Conservation (phyloP, 805 yeast genomes). For the Helenozyma baotianmanensis region DNA sequence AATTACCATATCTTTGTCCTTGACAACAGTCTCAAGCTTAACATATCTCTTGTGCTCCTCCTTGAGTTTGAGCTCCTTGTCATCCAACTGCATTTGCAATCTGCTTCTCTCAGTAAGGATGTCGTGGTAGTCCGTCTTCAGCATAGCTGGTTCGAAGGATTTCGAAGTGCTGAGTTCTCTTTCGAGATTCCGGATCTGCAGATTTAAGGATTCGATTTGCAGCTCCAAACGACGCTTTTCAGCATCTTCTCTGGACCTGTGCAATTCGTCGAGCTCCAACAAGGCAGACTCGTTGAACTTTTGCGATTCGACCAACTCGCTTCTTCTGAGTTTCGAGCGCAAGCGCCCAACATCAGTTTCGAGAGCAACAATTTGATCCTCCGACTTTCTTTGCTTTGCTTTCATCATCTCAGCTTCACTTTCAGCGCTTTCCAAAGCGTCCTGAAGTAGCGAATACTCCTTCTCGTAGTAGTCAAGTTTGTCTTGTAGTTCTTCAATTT, state of each 20-base stretch:
- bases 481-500: slow-evolving; percentile 20
- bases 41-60: slow-evolving; percentile 15
- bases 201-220: slow-evolving; percentile 33
- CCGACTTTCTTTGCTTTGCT: slow-evolving; percentile 10
- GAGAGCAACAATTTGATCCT: slow-evolving; percentile 17
- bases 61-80: slow-evolving; percentile 15
- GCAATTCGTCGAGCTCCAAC: slow-evolving; percentile 20
- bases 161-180: slow-evolving; percentile 32
- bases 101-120: slow-evolving; percentile 28
- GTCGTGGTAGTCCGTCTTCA: slow-evolving; percentile 12
- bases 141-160: slow-evolving; percentile 9
- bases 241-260: slow-evolving; percentile 17
- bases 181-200: slow-evolving; percentile 31
- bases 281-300: slow-evolving; percentile 17
- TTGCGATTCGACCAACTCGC: slow-evolving; percentile 13
- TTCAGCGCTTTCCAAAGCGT: slow-evolving; percentile 20
- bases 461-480: slow-evolving; percentile 24
- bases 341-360: slow-evolving; percentile 27
- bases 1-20: slow-evolving; percentile 34
- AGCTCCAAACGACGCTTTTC: slow-evolving; percentile 19
- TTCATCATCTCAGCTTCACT: slow-evolving; percentile 21
- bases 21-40: slow-evolving; percentile 16
- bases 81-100: slow-evolving; percentile 28
- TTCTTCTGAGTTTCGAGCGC: slow-evolving; percentile 9
- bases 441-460: slow-evolving; percentile 23